These are phyloP conservation scores for Pisolithus thermaeus DNA, from an alignment of 1,284 basidiomycete genomes.

Conservation along the genomic window DNA sequence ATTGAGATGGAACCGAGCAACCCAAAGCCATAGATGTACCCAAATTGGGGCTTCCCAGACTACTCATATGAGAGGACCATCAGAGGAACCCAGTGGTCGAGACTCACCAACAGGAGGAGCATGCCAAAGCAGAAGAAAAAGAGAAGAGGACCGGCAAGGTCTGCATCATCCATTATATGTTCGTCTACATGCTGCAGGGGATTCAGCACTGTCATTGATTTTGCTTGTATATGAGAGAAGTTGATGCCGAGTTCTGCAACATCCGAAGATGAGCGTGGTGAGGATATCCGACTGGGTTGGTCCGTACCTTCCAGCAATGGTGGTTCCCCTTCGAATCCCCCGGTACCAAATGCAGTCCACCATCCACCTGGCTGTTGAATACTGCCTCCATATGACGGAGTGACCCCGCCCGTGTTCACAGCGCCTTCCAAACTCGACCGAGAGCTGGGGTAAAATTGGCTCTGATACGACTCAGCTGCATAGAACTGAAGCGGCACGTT, in stretches of 20 bases:
- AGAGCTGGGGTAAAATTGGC: conserved; percentile 60
- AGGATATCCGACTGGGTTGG: background rate
- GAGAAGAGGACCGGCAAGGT: conserved; percentile 92
- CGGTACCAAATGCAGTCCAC: conserved; percentile 95
- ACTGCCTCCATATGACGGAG: conserved; percentile 58
- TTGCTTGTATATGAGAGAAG: conserved; percentile 90
- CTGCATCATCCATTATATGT: conserved; percentile 99
- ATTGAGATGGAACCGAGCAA: conserved; percentile 92
- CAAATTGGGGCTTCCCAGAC: conserved; percentile 98
- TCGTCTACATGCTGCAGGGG: conserved; percentile 85
- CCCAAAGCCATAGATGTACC: conserved; percentile 98
- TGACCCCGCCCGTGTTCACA: conserved; percentile 40
- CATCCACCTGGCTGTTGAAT: conserved; percentile 66
- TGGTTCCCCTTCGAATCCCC: conserved; percentile 92
- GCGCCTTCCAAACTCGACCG: conserved; percentile 68
- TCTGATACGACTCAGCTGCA: conserved; percentile 45
- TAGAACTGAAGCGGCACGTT: conserved; percentile 73
- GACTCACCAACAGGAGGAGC: conserved; percentile 82
- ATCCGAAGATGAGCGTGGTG: conserved; percentile 5
- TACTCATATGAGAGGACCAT: conserved; percentile 27
- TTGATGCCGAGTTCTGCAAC: conserved; percentile 91
- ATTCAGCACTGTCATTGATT: conserved; percentile 94
- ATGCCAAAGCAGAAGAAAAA: conserved; percentile 94
- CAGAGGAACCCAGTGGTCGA: background rate
- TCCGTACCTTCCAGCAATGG: conserved; percentile 82